A percentile compares a stretch with the other conserved stretches of the same genome.
phyloP scores from a whole-genome alignment of 345 rosid genomes.

The Eutrema japonicum region DNA sequence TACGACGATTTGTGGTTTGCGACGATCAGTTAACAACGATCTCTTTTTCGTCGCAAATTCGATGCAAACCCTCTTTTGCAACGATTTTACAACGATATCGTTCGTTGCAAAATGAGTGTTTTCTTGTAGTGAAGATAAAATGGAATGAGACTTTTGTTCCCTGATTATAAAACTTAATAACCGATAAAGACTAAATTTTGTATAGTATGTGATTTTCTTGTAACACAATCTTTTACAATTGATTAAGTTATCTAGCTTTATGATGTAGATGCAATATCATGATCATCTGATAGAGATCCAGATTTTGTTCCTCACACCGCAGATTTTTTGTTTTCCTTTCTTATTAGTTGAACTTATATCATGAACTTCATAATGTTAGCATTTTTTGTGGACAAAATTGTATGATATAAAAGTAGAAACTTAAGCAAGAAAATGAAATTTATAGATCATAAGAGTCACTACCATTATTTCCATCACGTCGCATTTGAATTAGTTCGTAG shows the following conservation, averaged over 20 bases:
- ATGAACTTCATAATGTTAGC: not conserved
- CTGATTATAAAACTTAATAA: not conserved
- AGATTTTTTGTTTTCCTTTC: too few species aligned
- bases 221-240: not conserved
- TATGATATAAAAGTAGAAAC: slow-evolving; percentile 17
- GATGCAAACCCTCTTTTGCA: too few species aligned
- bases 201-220: not conserved
- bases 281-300: not conserved
- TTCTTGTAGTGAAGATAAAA: too few species aligned
- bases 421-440: slow-evolving; percentile 1
- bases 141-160: too few species aligned
- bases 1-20: too few species aligned
- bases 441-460: not conserved
- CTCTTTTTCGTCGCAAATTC: too few species aligned
- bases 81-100: too few species aligned
- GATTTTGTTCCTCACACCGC: too few species aligned
- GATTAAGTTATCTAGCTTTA: not conserved
- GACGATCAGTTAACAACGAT: too few species aligned
- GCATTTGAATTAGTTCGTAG: slow-evolving; percentile 10
- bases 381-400: slow-evolving; percentile 2
- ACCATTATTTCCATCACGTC: slow-evolving; percentile 21
- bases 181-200: not conserved
- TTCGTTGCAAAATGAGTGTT: too few species aligned
- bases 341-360: not conserved
- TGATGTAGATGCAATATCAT: slow-evolving; percentile 8